These are phyloP conservation scores for Neurospora hispaniola DNA, from an alignment of 495 filamentous ascomycete species.

Conservation along the genomic window DNA sequence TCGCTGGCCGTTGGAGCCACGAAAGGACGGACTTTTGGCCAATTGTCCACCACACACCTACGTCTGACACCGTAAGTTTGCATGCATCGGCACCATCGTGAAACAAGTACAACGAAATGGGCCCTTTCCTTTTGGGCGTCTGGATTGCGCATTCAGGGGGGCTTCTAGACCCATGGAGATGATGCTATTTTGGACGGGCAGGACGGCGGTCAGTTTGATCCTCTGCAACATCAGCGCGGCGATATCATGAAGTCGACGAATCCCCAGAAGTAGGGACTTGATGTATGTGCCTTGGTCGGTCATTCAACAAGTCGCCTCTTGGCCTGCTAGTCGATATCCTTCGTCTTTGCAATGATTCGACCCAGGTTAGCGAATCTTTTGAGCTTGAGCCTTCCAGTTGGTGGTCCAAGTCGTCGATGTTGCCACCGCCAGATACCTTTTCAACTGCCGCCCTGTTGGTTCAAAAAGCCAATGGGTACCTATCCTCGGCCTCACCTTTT, in stretches of 20 bases:
- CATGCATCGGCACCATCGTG: background rate
- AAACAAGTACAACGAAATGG: background rate
- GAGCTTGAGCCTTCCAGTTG: background rate
- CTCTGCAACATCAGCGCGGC: background rate
- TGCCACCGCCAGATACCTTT: background rate
- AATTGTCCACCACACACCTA: background rate
- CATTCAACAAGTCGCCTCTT: too few relatives aligned
- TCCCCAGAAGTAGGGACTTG: background rate
- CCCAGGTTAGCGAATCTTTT: background rate
- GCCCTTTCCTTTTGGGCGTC: background rate
- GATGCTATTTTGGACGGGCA: background rate
- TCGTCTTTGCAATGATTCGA: background rate
- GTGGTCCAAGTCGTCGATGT: background rate
- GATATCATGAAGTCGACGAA: background rate
- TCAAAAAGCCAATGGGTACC: background rate
- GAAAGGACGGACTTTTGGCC: background rate
- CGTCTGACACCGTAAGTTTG: background rate
- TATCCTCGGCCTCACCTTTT: background rate
- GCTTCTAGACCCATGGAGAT: background rate
- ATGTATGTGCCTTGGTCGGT: too few relatives aligned
- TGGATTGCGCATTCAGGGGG: background rate
- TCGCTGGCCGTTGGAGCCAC: background rate
- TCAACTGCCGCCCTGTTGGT: background rate
- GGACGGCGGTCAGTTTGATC: background rate
- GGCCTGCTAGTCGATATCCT: background rate